These are phyloP conservation scores for Colletotrichum endophyticum DNA, from an alignment of 2,329 filamentous ascomycete species.

Conservation along the genomic window DNA sequence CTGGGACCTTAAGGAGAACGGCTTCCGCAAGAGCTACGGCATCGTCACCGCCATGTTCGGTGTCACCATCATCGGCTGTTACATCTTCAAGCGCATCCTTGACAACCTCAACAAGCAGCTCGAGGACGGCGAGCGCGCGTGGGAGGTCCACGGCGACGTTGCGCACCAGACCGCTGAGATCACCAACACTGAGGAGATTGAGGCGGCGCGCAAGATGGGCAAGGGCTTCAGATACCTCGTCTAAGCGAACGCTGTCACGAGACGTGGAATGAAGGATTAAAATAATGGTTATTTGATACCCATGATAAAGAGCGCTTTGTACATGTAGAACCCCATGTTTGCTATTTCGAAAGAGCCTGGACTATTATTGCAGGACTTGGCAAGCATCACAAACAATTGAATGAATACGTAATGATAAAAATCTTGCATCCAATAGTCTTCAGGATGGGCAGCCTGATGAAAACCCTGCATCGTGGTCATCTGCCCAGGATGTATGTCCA, in stretches of 20 bases:
- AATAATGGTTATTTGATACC: constrained; percentile 4
- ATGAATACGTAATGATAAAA: background rate
- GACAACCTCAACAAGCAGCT: constrained; percentile 51
- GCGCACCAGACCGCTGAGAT: constrained; percentile 42
- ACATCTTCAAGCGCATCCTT: constrained; percentile 51
- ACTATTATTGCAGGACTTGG: background rate
- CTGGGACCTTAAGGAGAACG: constrained; percentile 63
- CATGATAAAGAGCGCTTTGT: background rate
- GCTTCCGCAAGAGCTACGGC: constrained; percentile 68
- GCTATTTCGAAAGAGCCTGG: background rate
- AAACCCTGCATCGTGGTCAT: background rate
- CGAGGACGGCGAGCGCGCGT: constrained; percentile 44
- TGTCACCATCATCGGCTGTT: constrained; percentile 58
- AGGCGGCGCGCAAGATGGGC: constrained; percentile 49
- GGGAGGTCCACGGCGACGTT: constrained; percentile 40
- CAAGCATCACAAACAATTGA: background rate
- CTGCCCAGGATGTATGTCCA: background rate
- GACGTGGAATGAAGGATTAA: background rate
- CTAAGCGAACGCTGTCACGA: constrained; percentile 24
- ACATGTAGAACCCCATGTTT: background rate
- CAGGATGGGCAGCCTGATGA: background rate
- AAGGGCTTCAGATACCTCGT: constrained; percentile 54
- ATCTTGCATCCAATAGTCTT: background rate
- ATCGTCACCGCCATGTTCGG: constrained; percentile 71
- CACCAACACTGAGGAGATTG: constrained; percentile 43